Conservation (phyloP, 768 basidiomycete genomes). For the Chalciporus pseudorubinellus region DNA sequence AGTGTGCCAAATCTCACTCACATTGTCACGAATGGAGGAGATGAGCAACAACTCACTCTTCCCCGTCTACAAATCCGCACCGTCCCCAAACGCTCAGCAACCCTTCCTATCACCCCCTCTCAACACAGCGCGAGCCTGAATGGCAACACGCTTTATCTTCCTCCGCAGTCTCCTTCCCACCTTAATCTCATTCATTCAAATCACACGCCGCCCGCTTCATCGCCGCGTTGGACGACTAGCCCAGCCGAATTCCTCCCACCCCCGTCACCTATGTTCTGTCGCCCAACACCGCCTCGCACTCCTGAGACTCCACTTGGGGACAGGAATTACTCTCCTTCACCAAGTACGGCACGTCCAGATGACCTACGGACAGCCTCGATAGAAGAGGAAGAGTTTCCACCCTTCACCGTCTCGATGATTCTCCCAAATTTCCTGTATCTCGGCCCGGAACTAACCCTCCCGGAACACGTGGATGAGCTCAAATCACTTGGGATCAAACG, state of each 20-base stretch:
- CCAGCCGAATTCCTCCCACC: slow-evolving; percentile 40
- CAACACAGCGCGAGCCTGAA: slow-evolving; percentile 21
- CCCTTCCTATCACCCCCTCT: slow-evolving; percentile 47
- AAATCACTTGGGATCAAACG: slow-evolving; percentile 75
- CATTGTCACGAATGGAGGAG: slow-evolving; percentile 57
- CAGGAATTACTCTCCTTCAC: slow-evolving; percentile 41
- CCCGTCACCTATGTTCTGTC: slow-evolving; percentile 23
- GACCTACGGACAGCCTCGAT: slow-evolving; percentile 22
- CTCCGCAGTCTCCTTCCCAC: slow-evolving; percentile 54
- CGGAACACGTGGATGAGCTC: slow-evolving; percentile 75
- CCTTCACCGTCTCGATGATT: slow-evolving; percentile 86
- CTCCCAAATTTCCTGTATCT: slow-evolving; percentile 88
- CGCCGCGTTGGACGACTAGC: slow-evolving; percentile 38
- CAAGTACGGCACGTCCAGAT: slow-evolving; percentile 63
- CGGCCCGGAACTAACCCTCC: slow-evolving; percentile 78
- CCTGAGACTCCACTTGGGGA: slow-evolving; percentile 37
- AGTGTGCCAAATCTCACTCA: slow-evolving; percentile 61
- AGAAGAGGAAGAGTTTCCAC: slow-evolving; percentile 52
- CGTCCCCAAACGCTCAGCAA: slow-evolving; percentile 55
- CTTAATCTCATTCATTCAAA: slow-evolving; percentile 59
- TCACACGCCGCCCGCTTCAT: slow-evolving; percentile 54
- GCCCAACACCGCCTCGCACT: slow-evolving; percentile 38
- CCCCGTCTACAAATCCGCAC: slow-evolving; percentile 64
- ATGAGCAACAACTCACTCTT: slow-evolving; percentile 39
- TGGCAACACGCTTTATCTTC: slow-evolving; percentile 19